phyloP scores from a whole-genome alignment of 225 moss, liverwort and hornwort genomes.

The Polytrichum commune region DNA sequence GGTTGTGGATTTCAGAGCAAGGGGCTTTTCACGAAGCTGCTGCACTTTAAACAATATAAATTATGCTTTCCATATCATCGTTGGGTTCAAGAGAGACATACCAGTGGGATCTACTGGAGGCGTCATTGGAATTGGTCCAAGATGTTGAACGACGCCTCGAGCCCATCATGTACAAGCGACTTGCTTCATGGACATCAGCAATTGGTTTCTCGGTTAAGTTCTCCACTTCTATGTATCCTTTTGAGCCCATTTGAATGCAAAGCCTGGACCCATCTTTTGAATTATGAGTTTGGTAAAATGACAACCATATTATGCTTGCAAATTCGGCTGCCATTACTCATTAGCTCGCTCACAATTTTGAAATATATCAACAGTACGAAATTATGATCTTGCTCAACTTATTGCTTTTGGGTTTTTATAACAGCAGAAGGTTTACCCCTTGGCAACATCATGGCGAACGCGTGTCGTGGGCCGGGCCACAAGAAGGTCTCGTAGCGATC shows the following conservation, averaged over 20 bases:
- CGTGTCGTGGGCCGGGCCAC: conserved; percentile 30
- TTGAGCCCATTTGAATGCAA: conserved; percentile 61
- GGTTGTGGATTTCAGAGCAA: too few relatives aligned
- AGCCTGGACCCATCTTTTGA: conserved; percentile 18
- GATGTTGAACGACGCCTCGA: conserved; percentile 55
- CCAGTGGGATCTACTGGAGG: conserved; percentile 68
- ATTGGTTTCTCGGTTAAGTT: conserved; percentile 55
- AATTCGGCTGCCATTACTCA: too few relatives aligned
- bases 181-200: conserved; percentile 46
- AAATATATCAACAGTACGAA: too few relatives aligned
- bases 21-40: too few relatives aligned
- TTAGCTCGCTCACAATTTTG: too few relatives aligned
- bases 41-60: too few relatives aligned
- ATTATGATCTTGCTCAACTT: too few relatives aligned
- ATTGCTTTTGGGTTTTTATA: too few relatives aligned
- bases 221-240: conserved; percentile 60
- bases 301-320: too few relatives aligned
- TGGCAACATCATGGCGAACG: conserved; percentile 30
- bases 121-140: conserved; percentile 58
- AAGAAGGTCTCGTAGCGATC: conserved; percentile 57
- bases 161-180: conserved; percentile 41
- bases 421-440: conserved; percentile 26
- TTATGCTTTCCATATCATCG: too few relatives aligned
- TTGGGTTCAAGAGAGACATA: conserved; percentile 12
- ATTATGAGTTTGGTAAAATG: neutral